Percentiles rank a stretch among this genome's conserved stretches.
Evolutionary conservation across 345 rosid genomes (phyloP).

Genomic region (Jatropha curcas): DNA sequence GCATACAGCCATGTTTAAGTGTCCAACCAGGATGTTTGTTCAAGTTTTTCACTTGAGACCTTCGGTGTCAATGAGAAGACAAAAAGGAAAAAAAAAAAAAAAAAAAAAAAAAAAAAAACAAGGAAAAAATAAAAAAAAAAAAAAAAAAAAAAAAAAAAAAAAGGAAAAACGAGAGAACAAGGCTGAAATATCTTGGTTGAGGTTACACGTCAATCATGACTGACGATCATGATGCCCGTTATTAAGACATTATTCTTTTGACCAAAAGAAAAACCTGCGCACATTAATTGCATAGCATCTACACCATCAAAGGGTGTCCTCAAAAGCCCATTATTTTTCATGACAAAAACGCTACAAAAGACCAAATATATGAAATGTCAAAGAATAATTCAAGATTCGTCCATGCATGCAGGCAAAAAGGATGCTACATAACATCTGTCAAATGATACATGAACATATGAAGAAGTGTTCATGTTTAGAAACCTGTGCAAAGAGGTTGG

Average conservation of each 20-base stretch:
- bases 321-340: not conserved
- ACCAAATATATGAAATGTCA: not conserved
- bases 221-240: too few species aligned
- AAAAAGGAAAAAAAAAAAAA: not conserved
- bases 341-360: not conserved
- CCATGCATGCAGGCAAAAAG: not conserved
- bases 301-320: not conserved
- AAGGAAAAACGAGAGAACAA: not conserved
- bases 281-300: not conserved
- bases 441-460: constrained; percentile 2
- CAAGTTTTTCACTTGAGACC: not conserved
- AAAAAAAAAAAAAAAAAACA: not conserved
- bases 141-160: not conserved
- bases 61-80: constrained; percentile 3
- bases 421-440: not conserved
- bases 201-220: not conserved
- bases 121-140: not conserved
- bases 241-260: too few species aligned
- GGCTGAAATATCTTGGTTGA: not conserved
- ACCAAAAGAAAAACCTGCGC: not conserved
- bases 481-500: constrained; percentile 95
- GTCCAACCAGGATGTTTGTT: not conserved
- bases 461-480: not conserved
- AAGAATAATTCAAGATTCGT: not conserved
- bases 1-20: not conserved